phyloP scores from a whole-genome alignment of 345 rosid species.

The Linum usitatissimum region DNA sequence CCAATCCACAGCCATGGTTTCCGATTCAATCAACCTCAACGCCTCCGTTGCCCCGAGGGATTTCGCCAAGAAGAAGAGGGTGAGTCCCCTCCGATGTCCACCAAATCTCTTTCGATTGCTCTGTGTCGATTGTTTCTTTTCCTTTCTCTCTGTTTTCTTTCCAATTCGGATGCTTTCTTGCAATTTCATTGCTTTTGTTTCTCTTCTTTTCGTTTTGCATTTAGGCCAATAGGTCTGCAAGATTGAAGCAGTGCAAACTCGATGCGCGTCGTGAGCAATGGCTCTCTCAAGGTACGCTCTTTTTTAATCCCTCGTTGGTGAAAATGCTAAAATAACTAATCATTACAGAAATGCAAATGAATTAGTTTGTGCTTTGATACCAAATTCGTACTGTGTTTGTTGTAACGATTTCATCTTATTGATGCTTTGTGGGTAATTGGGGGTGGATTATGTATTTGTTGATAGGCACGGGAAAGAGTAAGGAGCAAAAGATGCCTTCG shows the following conservation, averaged over 20 bases:
- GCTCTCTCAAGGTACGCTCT: slow-evolving; percentile 75
- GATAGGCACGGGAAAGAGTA: slow-evolving; percentile 44
- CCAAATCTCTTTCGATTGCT: not conserved
- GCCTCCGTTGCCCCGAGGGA: slow-evolving; percentile 47
- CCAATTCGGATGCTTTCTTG: not conserved
- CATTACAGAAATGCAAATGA: not conserved
- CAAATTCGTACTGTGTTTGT: slow-evolving; percentile 6
- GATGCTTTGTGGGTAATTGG: not conserved
- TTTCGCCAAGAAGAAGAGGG: slow-evolving; percentile 73
- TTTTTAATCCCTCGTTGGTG: not conserved
- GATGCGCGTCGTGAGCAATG: slow-evolving; percentile 96
- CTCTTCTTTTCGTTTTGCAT: slow-evolving; percentile 6
- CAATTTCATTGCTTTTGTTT: not conserved
- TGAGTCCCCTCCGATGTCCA: slow-evolving; percentile 12
- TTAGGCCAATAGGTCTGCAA: slow-evolving; percentile 81
- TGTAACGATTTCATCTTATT: not conserved
- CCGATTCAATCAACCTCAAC: slow-evolving; percentile 44
- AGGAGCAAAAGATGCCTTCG: slow-evolving; percentile 32
- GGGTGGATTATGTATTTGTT: not conserved
- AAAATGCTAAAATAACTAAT: no score
- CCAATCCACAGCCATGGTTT: slow-evolving; percentile 36
- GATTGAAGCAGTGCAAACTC: slow-evolving; percentile 85
- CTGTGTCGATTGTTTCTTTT: not conserved
- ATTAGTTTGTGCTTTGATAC: slow-evolving; percentile 4
- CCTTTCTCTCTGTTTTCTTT: not conserved